These are phyloP conservation scores for Hypericum androsaemum DNA, from an alignment of 345 rosid genomes.

Conservation along the genomic window DNA sequence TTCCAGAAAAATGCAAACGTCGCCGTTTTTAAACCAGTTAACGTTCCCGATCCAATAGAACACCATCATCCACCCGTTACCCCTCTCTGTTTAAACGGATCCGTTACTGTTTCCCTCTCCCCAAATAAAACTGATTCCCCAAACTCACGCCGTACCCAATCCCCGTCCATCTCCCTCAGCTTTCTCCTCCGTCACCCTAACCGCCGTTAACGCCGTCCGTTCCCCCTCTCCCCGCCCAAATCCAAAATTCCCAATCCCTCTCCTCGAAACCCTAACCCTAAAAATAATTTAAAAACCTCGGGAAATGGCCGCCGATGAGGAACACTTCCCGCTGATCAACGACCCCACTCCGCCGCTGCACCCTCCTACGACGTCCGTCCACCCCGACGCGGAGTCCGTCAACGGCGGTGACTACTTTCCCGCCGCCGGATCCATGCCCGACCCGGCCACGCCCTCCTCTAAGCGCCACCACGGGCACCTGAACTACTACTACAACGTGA, in stretches of 20 bases:
- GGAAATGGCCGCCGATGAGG: conserved; percentile 14
- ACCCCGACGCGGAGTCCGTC: conserved; percentile 11
- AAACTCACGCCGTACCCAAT: not conserved
- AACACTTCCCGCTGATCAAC: conserved; percentile 11
- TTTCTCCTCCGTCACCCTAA: conserved; percentile 5
- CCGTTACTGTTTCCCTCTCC: conserved; percentile 10
- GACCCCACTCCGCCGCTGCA: conserved; percentile 9
- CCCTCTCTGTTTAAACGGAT: conserved; percentile 15
- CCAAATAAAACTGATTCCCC: not conserved
- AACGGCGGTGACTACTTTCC: conserved; percentile 15
- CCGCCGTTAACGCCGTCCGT: conserved; percentile 16
- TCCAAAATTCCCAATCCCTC: not conserved
- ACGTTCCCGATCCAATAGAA: too few species aligned
- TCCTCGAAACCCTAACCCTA: not conserved
- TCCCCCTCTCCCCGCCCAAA: not conserved
- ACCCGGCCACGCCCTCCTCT: conserved; percentile 20
- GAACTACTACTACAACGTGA: conserved; percentile 4
- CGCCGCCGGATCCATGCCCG: conserved; percentile 10
- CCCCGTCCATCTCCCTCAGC: conserved; percentile 7
- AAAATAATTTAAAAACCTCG: too few species aligned
- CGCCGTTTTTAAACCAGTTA: too few species aligned
- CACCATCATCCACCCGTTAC: too few species aligned
- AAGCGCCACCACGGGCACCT: conserved; percentile 14
- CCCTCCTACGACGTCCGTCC: conserved; percentile 7
- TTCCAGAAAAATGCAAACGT: too few species aligned